phyloP scores from a whole-genome alignment of 805 yeast species.

The Saccharomycopsis vini region DNA sequence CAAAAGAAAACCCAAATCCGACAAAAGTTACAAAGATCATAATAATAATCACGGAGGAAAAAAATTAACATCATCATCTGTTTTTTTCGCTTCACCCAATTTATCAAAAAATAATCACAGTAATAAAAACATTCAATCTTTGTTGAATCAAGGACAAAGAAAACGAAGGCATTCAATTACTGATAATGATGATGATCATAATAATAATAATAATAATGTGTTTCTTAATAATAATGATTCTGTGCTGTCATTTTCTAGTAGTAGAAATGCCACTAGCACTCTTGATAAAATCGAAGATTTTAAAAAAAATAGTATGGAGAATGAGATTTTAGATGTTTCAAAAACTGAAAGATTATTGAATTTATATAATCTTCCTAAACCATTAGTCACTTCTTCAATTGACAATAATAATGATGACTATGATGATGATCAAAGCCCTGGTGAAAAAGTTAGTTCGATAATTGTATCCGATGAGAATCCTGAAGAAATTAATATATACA shows the following conservation, averaged over 20 bases:
- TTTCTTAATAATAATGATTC: too few species aligned
- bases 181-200: not conserved
- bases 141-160: too few species aligned
- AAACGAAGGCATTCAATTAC: not conserved
- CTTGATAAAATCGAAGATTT: slow-evolving; percentile 7
- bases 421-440: too few species aligned
- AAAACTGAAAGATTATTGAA: slow-evolving; percentile 6
- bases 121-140: not conserved
- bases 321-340: not conserved
- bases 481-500: too few species aligned
- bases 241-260: not conserved
- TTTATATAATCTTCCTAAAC: slow-evolving; percentile 4
- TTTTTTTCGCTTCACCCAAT: too few species aligned
- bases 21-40: too few species aligned
- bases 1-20: too few species aligned
- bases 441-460: too few species aligned
- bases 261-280: slow-evolving; percentile 5
- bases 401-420: too few species aligned
- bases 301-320: not conserved
- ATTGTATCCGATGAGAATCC: too few species aligned
- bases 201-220: not conserved
- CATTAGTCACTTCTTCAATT: too few species aligned
- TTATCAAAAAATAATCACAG: too few species aligned
- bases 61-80: not conserved
- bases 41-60: not conserved